These are phyloP conservation scores for Crithidia expoeki DNA, from an alignment of 208 protist species.

Conservation along the genomic window DNA sequence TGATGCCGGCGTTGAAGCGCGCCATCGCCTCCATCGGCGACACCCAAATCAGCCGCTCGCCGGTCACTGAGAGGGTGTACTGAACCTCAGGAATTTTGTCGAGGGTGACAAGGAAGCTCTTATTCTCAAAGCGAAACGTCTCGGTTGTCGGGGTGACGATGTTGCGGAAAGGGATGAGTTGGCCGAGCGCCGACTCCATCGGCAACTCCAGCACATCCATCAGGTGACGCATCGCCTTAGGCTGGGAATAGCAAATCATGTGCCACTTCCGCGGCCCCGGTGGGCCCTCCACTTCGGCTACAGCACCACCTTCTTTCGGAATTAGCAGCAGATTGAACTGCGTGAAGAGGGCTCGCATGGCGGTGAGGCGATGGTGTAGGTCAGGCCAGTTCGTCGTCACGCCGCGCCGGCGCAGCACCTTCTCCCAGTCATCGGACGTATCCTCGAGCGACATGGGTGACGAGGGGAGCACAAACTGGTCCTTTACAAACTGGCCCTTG, in stretches of 20 bases:
- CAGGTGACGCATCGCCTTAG: slow-evolving; percentile 73
- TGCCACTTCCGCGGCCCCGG: slow-evolving; percentile 83
- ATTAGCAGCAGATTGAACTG: slow-evolving; percentile 81
- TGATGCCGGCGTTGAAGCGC: slow-evolving; percentile 89
- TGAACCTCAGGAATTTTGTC: slow-evolving; percentile 83
- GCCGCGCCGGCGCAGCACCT: slow-evolving; percentile 72
- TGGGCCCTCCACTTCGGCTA: slow-evolving; percentile 88
- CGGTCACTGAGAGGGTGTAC: slow-evolving; percentile 72
- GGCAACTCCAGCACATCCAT: slow-evolving; percentile 87
- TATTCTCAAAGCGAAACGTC: slow-evolving; percentile 87
- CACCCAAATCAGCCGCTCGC: slow-evolving; percentile 86
- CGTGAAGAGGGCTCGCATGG: slow-evolving; percentile 77
- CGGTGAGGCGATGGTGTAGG: slow-evolving; percentile 70
- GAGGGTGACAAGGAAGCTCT: slow-evolving; percentile 69
- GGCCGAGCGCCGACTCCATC: slow-evolving; percentile 74
- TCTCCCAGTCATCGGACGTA: slow-evolving; percentile 73
- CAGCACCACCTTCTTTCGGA: slow-evolving; percentile 77
- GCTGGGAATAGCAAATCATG: slow-evolving; percentile 62
- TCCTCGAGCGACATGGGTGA: slow-evolving; percentile 71
- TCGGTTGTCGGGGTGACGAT: slow-evolving; percentile 81
- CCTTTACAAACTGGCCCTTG: slow-evolving; percentile 70
- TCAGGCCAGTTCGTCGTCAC: slow-evolving; percentile 73
- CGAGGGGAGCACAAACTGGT: slow-evolving; percentile 86
- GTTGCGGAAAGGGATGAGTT: slow-evolving; percentile 76
- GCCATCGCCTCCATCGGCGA: slow-evolving; percentile 91